phyloP scores from a whole-genome alignment of 352 stramenopile genomes.

The Blastocystis sp. region DNA sequence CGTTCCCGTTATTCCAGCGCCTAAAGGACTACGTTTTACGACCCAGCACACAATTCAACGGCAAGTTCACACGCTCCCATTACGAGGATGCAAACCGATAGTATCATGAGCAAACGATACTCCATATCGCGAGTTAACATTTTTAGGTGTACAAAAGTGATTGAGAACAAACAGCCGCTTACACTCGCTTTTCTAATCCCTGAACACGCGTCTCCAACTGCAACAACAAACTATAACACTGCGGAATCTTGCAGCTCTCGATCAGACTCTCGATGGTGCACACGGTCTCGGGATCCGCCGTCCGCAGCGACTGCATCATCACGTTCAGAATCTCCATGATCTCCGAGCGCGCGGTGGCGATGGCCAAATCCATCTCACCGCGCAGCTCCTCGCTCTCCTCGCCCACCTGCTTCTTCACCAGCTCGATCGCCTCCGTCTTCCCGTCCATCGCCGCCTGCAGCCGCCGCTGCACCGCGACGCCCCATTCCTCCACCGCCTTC shows the following conservation, averaged over 20 bases:
- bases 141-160: neutral
- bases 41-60: neutral
- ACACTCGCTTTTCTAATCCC: neutral
- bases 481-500: neutral
- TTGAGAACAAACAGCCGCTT: neutral
- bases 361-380: neutral
- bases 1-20: neutral
- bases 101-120: neutral
- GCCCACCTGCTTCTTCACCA: neutral
- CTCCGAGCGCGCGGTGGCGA: neutral
- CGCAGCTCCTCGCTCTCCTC: neutral
- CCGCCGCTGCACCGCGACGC: neutral
- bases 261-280: neutral
- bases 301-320: neutral
- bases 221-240: neutral
- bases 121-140: slow-evolving; percentile 10
- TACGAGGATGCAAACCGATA: neutral
- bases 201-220: neutral
- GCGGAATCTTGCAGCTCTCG: neutral
- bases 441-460: neutral
- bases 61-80: slow-evolving; percentile 47
- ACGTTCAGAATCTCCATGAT: slow-evolving; percentile 4
- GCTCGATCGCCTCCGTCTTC: neutral
- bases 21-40: neutral
- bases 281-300: neutral